A percentile compares a stretch with the other conserved stretches of the same genome.
phyloP scores from a whole-genome alignment of 2,329 filamentous ascomycete species.

The Alternaria ethzedia region DNA sequence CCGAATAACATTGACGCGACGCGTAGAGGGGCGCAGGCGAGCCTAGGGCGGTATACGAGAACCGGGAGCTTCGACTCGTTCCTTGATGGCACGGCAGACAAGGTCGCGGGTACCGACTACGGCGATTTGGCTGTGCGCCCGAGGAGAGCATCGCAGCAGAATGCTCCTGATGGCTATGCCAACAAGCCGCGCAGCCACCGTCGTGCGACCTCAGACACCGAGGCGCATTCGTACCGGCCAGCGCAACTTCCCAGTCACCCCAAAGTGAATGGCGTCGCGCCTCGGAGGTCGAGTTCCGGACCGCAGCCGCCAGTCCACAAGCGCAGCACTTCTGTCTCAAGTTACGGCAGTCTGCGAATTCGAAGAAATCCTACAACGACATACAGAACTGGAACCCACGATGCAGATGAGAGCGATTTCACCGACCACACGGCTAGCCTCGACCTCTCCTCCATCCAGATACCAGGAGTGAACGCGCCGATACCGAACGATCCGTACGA shows the following conservation, averaged over 20 bases:
- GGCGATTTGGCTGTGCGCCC: conserved; percentile 25
- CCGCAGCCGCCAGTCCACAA: conserved; percentile 25
- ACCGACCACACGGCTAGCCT: conserved; percentile 39
- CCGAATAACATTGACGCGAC: conserved; percentile 40
- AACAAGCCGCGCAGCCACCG: conserved; percentile 13
- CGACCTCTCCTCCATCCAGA: conserved; percentile 38
- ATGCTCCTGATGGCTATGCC: conserved; percentile 10
- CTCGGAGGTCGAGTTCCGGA: conserved; percentile 26
- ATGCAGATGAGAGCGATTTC: conserved; percentile 37
- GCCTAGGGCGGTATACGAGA: conserved; percentile 35
- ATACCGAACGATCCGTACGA: conserved; percentile 29
- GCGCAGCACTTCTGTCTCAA: conserved; percentile 44
- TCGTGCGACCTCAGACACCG: conserved; percentile 36
- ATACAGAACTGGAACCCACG: conserved; percentile 24
- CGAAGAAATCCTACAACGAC: conserved; percentile 22
- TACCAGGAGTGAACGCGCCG: conserved; percentile 46
- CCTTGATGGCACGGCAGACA: conserved; percentile 62
- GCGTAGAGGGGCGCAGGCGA: conserved; percentile 30
- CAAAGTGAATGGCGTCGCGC: conserved; percentile 28
- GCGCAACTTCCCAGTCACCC: conserved; percentile 35
- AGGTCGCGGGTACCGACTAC: conserved; percentile 52
- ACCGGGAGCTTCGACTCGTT: conserved; percentile 66
- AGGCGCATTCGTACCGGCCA: conserved; percentile 29
- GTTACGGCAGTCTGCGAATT: conserved; percentile 45
- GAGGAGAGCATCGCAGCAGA: conserved; percentile 23